Base-by-base conservation (phyloP, 306 rosid species). In the Acacia crassicarpa region DNA sequence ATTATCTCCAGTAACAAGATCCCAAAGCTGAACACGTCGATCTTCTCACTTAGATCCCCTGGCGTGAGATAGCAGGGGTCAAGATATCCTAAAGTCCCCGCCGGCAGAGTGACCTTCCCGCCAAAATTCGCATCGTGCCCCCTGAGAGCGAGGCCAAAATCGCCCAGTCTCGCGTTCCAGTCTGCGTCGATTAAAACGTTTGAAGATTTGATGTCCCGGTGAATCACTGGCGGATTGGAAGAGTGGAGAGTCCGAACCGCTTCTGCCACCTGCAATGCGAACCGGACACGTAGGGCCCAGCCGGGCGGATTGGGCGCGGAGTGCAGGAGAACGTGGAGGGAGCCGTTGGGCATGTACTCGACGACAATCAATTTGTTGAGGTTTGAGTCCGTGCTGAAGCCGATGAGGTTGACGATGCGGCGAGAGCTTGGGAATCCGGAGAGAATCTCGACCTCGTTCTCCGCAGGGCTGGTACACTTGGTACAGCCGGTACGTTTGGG, bases 21-120 rank as follows among this genome's bases (percentile, higher is more conserved):
- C 22, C 97, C 97, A n/a, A 87, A 92, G 73, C 97, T 92, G 85
- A 90, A 92, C 13, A 92, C 97, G 53, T 92, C 97, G 59, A 90
- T 90, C 84, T 92, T 92, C 35, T 78, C 38, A 69, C 83, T 89
- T 15, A 92, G 84, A 68, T 92, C 93, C 8, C 76, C 90, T 46
- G 94, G 97, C 58, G 88, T 88, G 20, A 92, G 94, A 79, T 92
- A 92, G 56, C 84, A 83, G 14, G 94, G 94, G 77, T 92, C 97
- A 15, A 92, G 90, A 58, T 92, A 92, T 11, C 97, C 97, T 67
- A 92, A 84, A 46, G 97, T 92, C 53, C 97, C 97, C 77, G 94
- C 94, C 51, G 97, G 97, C 0, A 93, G 92, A 25, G 91, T 88
- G 48, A 87, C 83, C 82, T 75, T 86, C 1, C 83, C 78, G 2